phyloP scores from a whole-genome alignment of 1,284 basidiomycete genomes.

The Earliella scabrosa region DNA sequence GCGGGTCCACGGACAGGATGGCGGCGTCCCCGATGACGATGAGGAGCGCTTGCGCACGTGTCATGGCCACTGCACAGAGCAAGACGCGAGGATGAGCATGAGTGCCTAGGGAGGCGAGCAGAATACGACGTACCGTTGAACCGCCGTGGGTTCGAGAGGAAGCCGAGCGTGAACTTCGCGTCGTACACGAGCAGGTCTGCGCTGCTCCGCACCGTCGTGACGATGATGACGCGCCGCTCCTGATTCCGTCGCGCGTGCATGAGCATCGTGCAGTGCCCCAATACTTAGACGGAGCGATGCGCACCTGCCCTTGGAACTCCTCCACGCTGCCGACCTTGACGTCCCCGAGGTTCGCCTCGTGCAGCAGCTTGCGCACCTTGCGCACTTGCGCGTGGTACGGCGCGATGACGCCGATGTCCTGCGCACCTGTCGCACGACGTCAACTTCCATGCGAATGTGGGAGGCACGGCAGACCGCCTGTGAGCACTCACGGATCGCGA shows the following conservation, averaged over 20 bases:
- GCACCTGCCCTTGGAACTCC: constrained; percentile 66
- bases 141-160: constrained; percentile 48
- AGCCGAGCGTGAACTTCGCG: constrained; percentile 48
- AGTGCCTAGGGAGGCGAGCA: background rate
- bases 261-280: background rate
- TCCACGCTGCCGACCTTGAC: constrained; percentile 64
- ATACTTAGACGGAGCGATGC: constrained; percentile 10
- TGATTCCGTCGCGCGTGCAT: constrained; percentile 13
- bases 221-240: constrained; percentile 49
- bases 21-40: constrained; percentile 60
- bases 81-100: constrained; percentile 2
- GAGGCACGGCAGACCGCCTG: background rate
- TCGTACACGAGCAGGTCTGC: constrained; percentile 42
- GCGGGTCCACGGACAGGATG: constrained; percentile 52
- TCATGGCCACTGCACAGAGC: constrained; percentile 42
- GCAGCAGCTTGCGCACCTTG: constrained; percentile 47
- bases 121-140: constrained; percentile 24
- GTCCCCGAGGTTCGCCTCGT: constrained; percentile 34
- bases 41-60: constrained; percentile 59
- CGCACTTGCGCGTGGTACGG: constrained; percentile 59
- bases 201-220: constrained; percentile 51
- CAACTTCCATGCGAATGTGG: too few relatives aligned
- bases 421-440: too few relatives aligned
- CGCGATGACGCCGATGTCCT: constrained; percentile 56
- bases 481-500: constrained; percentile 5